Conservation (phyloP, 1,284 basidiomycete species). For the Sporisorium sorghi region DNA sequence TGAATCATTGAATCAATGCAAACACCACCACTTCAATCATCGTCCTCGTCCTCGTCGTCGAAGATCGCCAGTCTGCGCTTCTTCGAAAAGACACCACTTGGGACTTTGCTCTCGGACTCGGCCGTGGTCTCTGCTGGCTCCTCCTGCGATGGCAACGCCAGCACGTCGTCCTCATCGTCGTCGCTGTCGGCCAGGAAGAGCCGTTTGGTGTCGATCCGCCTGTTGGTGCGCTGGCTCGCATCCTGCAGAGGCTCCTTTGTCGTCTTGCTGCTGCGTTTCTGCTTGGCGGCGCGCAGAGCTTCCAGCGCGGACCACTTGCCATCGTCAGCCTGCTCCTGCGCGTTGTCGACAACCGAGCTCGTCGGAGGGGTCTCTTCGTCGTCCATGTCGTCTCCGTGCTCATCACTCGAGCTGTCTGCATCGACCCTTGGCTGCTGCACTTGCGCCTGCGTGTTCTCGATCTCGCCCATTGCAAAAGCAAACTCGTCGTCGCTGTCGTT, state of each 20-base stretch:
- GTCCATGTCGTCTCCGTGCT: conserved; percentile 16
- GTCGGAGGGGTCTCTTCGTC: conserved; percentile 33
- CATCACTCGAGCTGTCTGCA: conserved; percentile 11
- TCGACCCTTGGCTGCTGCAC: not conserved
- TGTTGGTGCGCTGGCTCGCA: conserved; percentile 25
- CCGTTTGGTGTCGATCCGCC: conserved; percentile 34
- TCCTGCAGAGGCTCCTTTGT: conserved; percentile 25
- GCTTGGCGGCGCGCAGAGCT: conserved; percentile 34
- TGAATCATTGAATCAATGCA: no score
- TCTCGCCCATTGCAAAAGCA: conserved; percentile 46
- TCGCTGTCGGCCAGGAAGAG: conserved; percentile 45
- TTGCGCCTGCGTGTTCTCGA: conserved; percentile 13
- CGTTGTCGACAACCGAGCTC: conserved; percentile 35
- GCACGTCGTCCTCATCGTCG: conserved; percentile 30
- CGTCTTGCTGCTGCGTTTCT: conserved; percentile 20
- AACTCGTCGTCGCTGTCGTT: conserved; percentile 66
- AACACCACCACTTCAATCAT: conserved; percentile 3
- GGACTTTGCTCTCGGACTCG: not conserved
- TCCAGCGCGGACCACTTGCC: conserved; percentile 28
- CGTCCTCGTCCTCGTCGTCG: conserved; percentile 34
- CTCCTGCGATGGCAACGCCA: conserved; percentile 24
- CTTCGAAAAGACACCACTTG: conserved; percentile 7
- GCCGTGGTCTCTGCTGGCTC: conserved; percentile 7
- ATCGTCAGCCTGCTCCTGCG: conserved; percentile 17
- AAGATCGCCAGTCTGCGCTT: conserved; percentile 36